phyloP scores from a whole-genome alignment of 2,329 filamentous ascomycete genomes.

The Thielaviopsis musarum region DNA sequence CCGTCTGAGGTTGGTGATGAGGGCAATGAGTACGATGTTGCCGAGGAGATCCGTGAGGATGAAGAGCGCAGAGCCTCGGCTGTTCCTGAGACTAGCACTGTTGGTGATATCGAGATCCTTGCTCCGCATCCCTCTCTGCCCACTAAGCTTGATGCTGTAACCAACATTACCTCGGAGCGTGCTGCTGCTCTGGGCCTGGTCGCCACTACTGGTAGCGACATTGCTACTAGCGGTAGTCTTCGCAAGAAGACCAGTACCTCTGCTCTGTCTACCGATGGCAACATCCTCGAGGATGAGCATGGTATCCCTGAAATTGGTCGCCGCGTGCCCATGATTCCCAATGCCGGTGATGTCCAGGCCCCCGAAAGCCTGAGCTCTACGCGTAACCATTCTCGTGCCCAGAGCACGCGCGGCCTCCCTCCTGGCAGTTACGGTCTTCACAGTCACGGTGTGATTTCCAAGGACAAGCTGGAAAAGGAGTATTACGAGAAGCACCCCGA shows the following conservation, averaged over 20 bases:
- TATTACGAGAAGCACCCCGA: conserved; percentile 92
- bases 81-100: conserved; percentile 58
- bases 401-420: conserved; percentile 53
- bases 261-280: conserved; percentile 24
- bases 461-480: conserved; percentile 73
- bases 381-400: conserved; percentile 50
- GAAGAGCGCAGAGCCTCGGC: conserved; percentile 24
- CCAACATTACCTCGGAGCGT: conserved; percentile 76
- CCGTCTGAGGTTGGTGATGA: conserved; percentile 71
- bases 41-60: conserved; percentile 30
- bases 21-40: conserved; percentile 66
- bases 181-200: conserved; percentile 76
- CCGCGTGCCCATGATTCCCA: conserved; percentile 82
- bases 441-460: conserved; percentile 60
- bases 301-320: conserved; percentile 87
- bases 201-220: conserved; percentile 23
- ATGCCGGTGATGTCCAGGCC: conserved; percentile 90
- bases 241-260: conserved; percentile 34
- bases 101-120: conserved; percentile 67
- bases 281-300: conserved; percentile 56
- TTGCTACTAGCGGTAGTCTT: conserved; percentile 25
- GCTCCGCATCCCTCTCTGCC: conserved; percentile 80
- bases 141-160: conserved; percentile 56
- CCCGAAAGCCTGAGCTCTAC: conserved; percentile 32
- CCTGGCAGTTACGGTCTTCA: conserved; percentile 88